These are phyloP conservation scores for Cornus florida DNA, from an alignment of 148 eudicot species.

Conservation along the genomic window DNA sequence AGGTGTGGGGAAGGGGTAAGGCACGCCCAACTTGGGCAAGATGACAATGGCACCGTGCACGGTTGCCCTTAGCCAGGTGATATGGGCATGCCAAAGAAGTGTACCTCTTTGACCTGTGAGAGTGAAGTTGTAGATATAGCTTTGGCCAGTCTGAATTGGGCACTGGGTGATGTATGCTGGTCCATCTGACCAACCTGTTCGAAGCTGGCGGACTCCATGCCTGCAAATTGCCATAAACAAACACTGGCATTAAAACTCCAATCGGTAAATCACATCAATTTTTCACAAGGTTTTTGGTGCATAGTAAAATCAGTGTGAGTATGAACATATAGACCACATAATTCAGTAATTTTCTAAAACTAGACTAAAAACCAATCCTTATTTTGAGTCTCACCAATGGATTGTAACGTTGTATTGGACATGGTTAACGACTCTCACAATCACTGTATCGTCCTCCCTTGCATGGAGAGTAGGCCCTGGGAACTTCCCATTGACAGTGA, in stretches of 20 bases:
- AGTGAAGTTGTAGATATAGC: slow-evolving; percentile 74
- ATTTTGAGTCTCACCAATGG: slow-evolving; percentile 51
- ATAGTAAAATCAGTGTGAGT: neutral
- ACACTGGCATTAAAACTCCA: neutral
- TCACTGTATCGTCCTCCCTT: slow-evolving; percentile 73
- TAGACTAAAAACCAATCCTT: neutral
- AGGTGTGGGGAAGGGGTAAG: slow-evolving; percentile 79
- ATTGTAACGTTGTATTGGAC: slow-evolving; percentile 62
- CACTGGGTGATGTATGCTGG: slow-evolving; percentile 89
- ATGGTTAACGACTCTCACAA: slow-evolving; percentile 57
- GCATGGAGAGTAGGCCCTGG: slow-evolving; percentile 82
- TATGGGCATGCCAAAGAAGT: slow-evolving; percentile 83
- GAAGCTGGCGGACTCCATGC: slow-evolving; percentile 73
- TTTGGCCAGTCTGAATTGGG: slow-evolving; percentile 66
- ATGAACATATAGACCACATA: neutral
- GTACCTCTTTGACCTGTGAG: slow-evolving; percentile 80
- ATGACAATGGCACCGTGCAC: slow-evolving; percentile 77
- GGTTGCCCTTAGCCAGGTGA: slow-evolving; percentile 74
- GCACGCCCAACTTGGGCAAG: slow-evolving; percentile 53
- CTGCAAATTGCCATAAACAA: slow-evolving; percentile 18
- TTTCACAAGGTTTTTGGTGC: neutral
- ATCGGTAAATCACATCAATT: neutral
- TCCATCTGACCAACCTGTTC: slow-evolving; percentile 87
- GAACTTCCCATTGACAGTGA: slow-evolving; percentile 66
- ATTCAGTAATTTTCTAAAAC: neutral